Evolutionary conservation across 2,329 filamentous ascomycete genomes (phyloP), one percentile per base, ranked within the genome.

Genomic region (Trichoderma cornu-damae): DNA sequence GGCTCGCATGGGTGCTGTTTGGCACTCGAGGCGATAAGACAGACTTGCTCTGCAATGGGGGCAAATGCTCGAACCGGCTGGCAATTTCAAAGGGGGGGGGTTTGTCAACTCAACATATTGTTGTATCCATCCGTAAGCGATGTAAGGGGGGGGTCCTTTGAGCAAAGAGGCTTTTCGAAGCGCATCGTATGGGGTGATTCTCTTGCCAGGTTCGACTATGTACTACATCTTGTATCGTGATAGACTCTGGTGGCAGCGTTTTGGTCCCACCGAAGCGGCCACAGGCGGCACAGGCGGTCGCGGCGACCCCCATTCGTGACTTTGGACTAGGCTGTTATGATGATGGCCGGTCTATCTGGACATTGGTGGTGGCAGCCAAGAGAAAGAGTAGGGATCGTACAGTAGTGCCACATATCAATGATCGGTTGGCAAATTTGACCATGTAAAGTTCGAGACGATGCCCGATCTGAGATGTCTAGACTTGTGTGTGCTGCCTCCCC

Each of bases 101-200:
- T 50, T 68, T 70, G 42, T 69, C 64, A 11, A 72, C 65, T 1
- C 38, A 68, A 69, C 58, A 75, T 71, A 47, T 76, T n/a, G n/a
- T n/a, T n/a, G n/a, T n/a, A n/a, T n/a, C n/a, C n/a, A n/a, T n/a
- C n/a, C 73, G 24, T 70, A 67, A 0, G 58, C 58, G 58, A 74
- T 75, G 58, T 68, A 73, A n/a, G n/a, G n/a, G n/a, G n/a, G n/a
- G n/a, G n/a, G 32, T 71, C 65, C 0, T 51, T 51, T 34, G 67
- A 65, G n/a, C n/a, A n/a, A n/a, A n/a, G n/a, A n/a, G n/a, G n/a
- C n/a, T n/a, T n/a, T n/a, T n/a, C n/a, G n/a, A n/a, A n/a, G n/a
- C n/a, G n/a, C n/a, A n/a, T n/a, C n/a, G n/a, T n/a, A n/a, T n/a
- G n/a, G n/a, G n/a, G n/a, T n/a, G n/a, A n/a, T n/a, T n/a, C n/a